Base-by-base conservation (phyloP, 179 eudicot genomes). In the Spinacia oleracea region DNA sequence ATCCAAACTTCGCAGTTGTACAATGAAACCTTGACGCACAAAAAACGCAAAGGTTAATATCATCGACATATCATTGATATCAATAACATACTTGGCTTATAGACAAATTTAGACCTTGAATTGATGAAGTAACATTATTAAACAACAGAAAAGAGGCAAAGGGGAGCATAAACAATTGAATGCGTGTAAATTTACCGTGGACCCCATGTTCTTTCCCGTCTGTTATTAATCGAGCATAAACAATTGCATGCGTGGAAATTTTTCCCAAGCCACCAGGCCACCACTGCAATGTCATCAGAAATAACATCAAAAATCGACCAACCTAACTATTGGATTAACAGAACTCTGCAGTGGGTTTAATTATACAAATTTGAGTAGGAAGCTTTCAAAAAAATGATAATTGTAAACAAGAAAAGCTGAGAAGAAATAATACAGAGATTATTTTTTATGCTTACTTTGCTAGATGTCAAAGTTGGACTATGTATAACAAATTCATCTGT, bases 251-350 rank as follows among this genome's bases (percentile, higher is more conserved):
- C 4, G 97, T 96, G 42, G 99, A 91, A 53, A 88, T 86, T 86
- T 92, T 96, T 50, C 98, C 99, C 79, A 96, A 83, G 35, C 99
- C 99, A 82, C 99, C 99, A 80, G 99, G 99, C 99, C 99, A 96
- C 98, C 98, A 96, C 98, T 96, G 84, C 42, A 68, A 73, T 51
- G 66, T 48, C 11, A 65, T 58, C 70, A 70, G 8, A 74, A 21
- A 43, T 23, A 40, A 43, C 23, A 40, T 48, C n/a, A 67, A 65
- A 34, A 56, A 67, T 60, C 21, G 3, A n/a, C 40, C 32, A 77
- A 9, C 27, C 2, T 1, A 48, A 18, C 2, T 48, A 43, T 45
- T 76, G 45, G 35, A 23, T 62, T 46, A 6, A 23, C 59, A 42
- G 21, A 50, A 23, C 29, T 18, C 12, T 59, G 56, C 48, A 25